Conservation (phyloP, 1,139 yeast species). For the Blastobotrys buckinghamii region DNA sequence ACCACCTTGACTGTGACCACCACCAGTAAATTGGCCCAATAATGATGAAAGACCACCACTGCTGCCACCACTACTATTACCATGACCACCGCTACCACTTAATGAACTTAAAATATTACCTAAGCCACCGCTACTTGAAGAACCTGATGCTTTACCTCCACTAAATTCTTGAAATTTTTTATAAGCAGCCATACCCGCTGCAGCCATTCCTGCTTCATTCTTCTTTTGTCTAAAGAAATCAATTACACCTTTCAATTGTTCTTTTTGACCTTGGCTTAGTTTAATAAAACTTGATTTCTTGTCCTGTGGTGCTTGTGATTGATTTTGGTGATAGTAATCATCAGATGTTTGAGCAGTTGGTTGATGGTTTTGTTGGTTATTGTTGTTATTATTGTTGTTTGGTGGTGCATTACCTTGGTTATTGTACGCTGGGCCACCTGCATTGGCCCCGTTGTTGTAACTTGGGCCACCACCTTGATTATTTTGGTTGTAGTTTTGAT, state of each 20-base stretch:
- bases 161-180: neutral
- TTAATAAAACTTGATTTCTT: neutral
- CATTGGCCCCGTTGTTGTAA: neutral
- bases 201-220: neutral
- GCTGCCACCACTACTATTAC: neutral
- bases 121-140: neutral
- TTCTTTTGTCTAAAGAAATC: neutral
- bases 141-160: neutral
- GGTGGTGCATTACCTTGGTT: neutral
- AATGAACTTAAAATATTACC: neutral
- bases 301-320: too few relatives aligned
- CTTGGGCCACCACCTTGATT: neutral
- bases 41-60: neutral
- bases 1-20: neutral
- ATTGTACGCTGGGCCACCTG: conserved; percentile 3
- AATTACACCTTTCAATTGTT: neutral
- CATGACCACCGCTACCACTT: neutral
- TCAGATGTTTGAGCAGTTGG: neutral
- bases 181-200: neutral
- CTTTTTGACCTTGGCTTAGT: neutral
- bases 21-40: neutral
- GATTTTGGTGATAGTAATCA: neutral
- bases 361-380: neutral
- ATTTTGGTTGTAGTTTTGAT: neutral
- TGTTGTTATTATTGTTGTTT: neutral